Base-by-base conservation (phyloP, 768 basidiomycete genomes). In the Piloderma croceum region DNA sequence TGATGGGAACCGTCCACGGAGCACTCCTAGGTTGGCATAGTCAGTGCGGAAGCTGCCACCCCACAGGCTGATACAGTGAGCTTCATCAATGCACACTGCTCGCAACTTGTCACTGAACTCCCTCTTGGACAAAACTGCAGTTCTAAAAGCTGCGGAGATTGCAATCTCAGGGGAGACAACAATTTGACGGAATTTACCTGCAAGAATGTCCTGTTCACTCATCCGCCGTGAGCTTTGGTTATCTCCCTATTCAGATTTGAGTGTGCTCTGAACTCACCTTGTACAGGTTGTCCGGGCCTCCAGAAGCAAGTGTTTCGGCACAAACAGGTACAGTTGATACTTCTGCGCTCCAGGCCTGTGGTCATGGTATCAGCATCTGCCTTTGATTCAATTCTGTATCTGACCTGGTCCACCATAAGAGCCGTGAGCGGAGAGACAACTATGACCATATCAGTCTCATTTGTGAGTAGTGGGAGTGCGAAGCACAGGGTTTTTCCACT, bases 21-120 rank as follows among this genome's bases (percentile, higher is more conserved):
- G 18, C 20, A 10, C 34, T 12, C 10, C 34, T 9, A 54, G 45
- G 3, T 25, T 31, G 3, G 38, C 36, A 33, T 54, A 56, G 24
- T 56, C 54, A 10, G 41, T 40, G 1, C 53, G 48, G 35, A 58
- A 58, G 19, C 31, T 50, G 1, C 50, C 50, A 20, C 54, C 52
- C 56, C 57, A 56, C 3, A 53, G 25, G 21, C 32, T 56, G 5
- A 54, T 53, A 23, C 55, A 58, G 31, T 56, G 55, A 0, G 49
- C 55, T 34, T 56, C 47, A 31, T 56, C 55, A 39, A 58, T 52
- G 21, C 40, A 40, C 6, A 52, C 38, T 7, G 36, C 38, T 10
- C 49, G 38, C 2, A 54, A 36, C 11, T 31, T 27, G 15, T 34
- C 17, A 5, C 32, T 36, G 24, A 57, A 52, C 1, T 6, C 29